Evolutionary conservation across 2,329 filamentous ascomycete genomes (phyloP).

Genomic region (Cadophora sp.): DNA sequence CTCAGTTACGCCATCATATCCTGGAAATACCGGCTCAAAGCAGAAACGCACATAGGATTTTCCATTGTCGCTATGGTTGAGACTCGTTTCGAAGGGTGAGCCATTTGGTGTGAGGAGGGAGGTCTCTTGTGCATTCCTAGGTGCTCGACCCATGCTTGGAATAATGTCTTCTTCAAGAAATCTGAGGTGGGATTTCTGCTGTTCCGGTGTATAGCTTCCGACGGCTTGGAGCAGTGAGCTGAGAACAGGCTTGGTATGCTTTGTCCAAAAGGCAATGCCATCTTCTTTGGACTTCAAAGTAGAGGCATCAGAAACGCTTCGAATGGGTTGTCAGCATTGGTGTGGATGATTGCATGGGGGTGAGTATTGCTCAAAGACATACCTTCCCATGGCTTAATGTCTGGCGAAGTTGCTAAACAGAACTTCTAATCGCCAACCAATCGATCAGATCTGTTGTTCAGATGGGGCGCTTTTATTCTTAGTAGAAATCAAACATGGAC

Average conservation of each 20-base stretch:
- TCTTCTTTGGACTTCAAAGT: background rate
- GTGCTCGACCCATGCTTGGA: constrained; percentile 3
- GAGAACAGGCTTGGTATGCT: constrained; percentile 2
- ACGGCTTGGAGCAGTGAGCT: constrained; percentile 2
- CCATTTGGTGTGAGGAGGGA: background rate
- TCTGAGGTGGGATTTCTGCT: background rate
- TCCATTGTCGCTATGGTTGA: constrained; percentile 1
- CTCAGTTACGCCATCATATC: background rate
- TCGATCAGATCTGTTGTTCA: background rate
- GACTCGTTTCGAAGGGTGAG: background rate
- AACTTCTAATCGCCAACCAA: background rate
- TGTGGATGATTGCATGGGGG: background rate
- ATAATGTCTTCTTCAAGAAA: constrained; percentile 5
- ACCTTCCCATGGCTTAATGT: background rate
- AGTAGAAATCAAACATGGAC: background rate
- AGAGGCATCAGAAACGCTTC: background rate
- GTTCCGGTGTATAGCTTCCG: constrained; percentile 1
- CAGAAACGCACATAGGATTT: constrained; percentile 1
- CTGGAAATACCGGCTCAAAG: constrained; percentile 5
- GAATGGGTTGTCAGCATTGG: background rate
- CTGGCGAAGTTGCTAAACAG: background rate
- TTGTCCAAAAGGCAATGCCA: constrained; percentile 2
- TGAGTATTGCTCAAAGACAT: background rate
- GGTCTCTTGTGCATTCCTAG: background rate
- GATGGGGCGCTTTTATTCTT: background rate